Percentiles rank a stretch among this genome's conserved stretches.
Conservation (phyloP, 495 filamentous ascomycete genomes). For the Copromyces sp. region DNA sequence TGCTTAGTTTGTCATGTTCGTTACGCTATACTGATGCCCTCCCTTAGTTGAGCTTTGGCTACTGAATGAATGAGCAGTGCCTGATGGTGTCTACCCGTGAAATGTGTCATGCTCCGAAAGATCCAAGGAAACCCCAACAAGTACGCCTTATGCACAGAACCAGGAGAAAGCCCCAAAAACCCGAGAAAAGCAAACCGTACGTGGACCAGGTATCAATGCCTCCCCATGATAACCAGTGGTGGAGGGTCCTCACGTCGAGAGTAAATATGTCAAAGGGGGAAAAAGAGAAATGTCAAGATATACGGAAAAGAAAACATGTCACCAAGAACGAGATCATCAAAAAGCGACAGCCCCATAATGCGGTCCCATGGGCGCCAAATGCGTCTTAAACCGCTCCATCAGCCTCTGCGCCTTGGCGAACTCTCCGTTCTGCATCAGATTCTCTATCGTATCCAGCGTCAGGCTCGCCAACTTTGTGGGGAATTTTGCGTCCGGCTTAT, state of each 20-base stretch:
- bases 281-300: neutral
- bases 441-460: conserved; percentile 18
- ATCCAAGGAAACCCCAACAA: no score
- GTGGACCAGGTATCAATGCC: neutral
- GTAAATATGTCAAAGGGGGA: neutral
- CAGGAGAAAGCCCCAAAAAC: neutral
- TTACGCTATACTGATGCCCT: neutral
- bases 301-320: neutral
- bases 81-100: neutral
- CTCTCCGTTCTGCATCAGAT: conserved; percentile 12
- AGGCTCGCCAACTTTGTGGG: conserved; percentile 6
- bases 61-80: no score
- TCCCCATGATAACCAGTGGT: neutral
- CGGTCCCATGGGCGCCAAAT: conserved; percentile 1
- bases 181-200: neutral
- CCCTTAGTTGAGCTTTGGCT: no score
- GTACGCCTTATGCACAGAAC: neutral
- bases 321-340: neutral
- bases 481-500: neutral
- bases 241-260: neutral
- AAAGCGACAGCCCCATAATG: neutral
- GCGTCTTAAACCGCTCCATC: conserved; percentile 4
- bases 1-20: no score
- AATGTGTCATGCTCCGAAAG: neutral
- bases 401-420: conserved; percentile 9